Base-by-base conservation (phyloP, 176 grass and related monocot genomes). In the Stipa capillata region DNA sequence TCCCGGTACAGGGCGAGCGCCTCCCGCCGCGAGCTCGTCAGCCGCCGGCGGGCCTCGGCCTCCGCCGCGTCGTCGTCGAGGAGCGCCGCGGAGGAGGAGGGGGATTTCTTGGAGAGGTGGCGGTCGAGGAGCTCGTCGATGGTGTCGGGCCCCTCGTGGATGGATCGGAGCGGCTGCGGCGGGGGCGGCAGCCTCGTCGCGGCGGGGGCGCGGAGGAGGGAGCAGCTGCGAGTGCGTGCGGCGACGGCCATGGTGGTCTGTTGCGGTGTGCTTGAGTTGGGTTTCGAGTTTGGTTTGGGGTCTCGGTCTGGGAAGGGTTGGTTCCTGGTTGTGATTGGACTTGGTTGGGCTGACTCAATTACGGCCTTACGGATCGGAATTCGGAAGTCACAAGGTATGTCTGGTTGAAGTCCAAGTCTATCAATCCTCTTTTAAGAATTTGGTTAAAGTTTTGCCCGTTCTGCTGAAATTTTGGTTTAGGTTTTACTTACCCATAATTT, bases 81-180 rank as follows among this genome's bases (percentile, higher is more conserved):
- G n/a, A 34, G 23, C 65, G 23, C 73, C 14, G 74, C 24, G 13
- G 82, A 48, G 16, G 33, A n/a, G 21, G 72, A 2, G 61, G 72
- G 73, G 32, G 54, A 9, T 48, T 90, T 92, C 80, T 97, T 92
- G 60, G 79, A 83, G 32, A 97, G 80, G 79, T 97, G 91, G 42
- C 89, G 87, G 43, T 97, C 91, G 23, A 97, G 89, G 39, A 97
- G 91, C 87, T 97, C 95, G 36, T 97, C 91, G 54, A 97, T 92
- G 29, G 94, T 97, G 89, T 97, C 87, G 34, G 94, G 89, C 0
- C 94, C 94, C 79, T 97, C 91, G 77, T 94, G 95, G 61, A 97
- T 79, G 48, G 73, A 80, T 68, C 89, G 87, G 41, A 42, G 25
- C 39, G 2, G 4, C 54, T 10, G 53, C 23, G 50, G 25, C 20